These are phyloP conservation scores for Boletus subcaerulescens DNA, from an alignment of 768 basidiomycete genomes.

Conservation along the genomic window DNA sequence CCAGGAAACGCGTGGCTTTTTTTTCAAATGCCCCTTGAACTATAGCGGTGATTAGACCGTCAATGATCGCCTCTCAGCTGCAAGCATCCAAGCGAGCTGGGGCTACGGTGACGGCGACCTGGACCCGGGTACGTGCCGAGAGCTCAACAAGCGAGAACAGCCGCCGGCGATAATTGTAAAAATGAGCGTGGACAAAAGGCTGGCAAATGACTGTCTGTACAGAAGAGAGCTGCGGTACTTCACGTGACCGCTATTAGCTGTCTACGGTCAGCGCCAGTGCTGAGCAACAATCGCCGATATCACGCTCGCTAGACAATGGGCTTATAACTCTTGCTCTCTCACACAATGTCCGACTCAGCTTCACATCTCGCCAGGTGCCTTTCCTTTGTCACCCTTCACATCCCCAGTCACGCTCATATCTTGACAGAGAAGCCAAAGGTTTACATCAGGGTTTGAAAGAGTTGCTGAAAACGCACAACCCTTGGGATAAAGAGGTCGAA, in stretches of 20 bases:
- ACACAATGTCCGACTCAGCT: constrained; percentile 41
- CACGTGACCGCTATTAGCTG: constrained; percentile 16
- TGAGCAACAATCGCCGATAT: constrained; percentile 15
- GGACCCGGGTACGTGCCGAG: no score
- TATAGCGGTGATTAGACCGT: no score
- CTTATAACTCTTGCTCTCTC: constrained; percentile 16
- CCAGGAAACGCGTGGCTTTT: no score
- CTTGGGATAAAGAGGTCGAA: constrained; percentile 86
- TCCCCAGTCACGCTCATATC: constrained; percentile 6
- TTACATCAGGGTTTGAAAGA: constrained; percentile 75
- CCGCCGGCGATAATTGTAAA: no score
- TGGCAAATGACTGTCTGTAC: no score
- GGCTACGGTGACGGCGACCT: no score
- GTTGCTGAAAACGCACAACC: constrained; percentile 65
- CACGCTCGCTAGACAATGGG: constrained; percentile 22
- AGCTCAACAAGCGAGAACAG: no score
- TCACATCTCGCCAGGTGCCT: constrained; percentile 36
- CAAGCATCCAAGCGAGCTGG: no score
- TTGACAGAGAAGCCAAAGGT: constrained; percentile 70
- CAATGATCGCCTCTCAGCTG: constrained; percentile 4
- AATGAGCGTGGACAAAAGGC: no score
- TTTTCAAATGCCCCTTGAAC: no score
- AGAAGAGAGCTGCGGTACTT: no score
- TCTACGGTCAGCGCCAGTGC: constrained; percentile 7
- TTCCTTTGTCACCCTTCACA: not conserved